phyloP scores from a whole-genome alignment of 345 rosid species.

The Citrus mangshanensis region DNA sequence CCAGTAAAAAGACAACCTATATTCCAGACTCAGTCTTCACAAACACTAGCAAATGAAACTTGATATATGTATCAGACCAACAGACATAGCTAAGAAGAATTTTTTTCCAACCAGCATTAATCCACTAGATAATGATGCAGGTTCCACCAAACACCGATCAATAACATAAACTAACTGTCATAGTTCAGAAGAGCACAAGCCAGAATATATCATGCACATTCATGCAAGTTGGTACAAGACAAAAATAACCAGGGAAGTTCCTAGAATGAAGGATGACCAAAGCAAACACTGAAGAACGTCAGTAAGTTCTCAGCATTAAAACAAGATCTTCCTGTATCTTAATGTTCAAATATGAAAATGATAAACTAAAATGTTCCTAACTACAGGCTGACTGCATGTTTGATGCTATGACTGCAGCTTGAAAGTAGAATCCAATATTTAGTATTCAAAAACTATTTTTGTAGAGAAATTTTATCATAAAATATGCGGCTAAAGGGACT shows the following conservation, averaged over 20 bases:
- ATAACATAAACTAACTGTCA: not conserved
- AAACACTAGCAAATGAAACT: not conserved
- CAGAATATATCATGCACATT: not conserved
- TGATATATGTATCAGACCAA: not conserved
- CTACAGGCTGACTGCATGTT: not conserved
- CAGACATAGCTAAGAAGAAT: not conserved
- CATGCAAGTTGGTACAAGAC: not conserved
- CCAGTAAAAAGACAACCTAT: not conserved
- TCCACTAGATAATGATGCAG: not conserved
- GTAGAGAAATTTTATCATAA: not conserved
- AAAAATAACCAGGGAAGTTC: not conserved
- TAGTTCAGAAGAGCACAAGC: not conserved
- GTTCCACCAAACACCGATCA: not conserved
- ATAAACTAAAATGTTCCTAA: not conserved
- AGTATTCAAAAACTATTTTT: constrained; percentile 4
- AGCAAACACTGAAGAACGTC: not conserved
- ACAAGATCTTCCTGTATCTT: not conserved
- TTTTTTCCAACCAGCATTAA: not conserved
- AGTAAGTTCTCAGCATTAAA: not conserved
- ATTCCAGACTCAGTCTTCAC: not conserved
- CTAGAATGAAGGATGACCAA: not conserved
- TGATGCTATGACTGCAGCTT: not conserved
- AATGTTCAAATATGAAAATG: not conserved
- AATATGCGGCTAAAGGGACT: constrained; percentile 23
- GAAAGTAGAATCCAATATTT: not conserved